Percentiles rank a stretch among this genome's conserved stretches.
phyloP scores from a whole-genome alignment of 2,329 filamentous ascomycete genomes.

The Cercospora nicotianae region DNA sequence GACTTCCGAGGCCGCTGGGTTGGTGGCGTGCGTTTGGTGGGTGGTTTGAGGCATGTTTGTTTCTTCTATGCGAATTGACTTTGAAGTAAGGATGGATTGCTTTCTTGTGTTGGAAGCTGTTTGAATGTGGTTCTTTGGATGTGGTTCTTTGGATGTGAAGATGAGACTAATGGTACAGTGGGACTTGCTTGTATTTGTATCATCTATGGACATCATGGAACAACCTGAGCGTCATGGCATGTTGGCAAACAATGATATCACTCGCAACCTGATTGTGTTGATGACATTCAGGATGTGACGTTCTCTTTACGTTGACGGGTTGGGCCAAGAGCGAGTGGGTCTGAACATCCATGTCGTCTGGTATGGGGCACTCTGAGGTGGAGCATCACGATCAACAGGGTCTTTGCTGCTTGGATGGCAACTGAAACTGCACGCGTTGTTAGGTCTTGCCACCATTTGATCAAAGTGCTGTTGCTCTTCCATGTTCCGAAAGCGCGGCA shows the following conservation, averaged over 20 bases:
- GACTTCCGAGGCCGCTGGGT: slow-evolving; percentile 9
- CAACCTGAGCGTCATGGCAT: not conserved
- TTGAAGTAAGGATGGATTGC: not conserved
- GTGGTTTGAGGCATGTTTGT: slow-evolving; percentile 14
- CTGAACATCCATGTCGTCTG: slow-evolving; percentile 37
- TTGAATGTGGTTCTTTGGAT: no score
- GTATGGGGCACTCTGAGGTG: not conserved
- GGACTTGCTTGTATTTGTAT: not conserved
- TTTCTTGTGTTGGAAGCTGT: not conserved
- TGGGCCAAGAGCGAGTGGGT: not conserved
- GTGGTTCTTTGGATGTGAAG: not conserved
- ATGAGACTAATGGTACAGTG: not conserved
- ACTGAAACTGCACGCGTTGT: not conserved
- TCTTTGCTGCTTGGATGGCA: not conserved
- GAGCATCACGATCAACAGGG: not conserved
- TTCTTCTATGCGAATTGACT: not conserved
- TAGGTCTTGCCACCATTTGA: not conserved
- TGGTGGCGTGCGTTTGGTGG: slow-evolving; percentile 12
- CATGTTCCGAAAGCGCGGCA: no score
- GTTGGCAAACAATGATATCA: slow-evolving; percentile 1
- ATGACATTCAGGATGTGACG: not conserved
- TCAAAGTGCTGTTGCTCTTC: not conserved
- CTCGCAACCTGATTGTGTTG: not conserved
- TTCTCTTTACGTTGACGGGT: not conserved
- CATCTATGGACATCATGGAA: not conserved